Evolutionary conservation across 495 filamentous ascomycete genomes (phyloP).

Genomic region (Penicillium cinerascens): DNA sequence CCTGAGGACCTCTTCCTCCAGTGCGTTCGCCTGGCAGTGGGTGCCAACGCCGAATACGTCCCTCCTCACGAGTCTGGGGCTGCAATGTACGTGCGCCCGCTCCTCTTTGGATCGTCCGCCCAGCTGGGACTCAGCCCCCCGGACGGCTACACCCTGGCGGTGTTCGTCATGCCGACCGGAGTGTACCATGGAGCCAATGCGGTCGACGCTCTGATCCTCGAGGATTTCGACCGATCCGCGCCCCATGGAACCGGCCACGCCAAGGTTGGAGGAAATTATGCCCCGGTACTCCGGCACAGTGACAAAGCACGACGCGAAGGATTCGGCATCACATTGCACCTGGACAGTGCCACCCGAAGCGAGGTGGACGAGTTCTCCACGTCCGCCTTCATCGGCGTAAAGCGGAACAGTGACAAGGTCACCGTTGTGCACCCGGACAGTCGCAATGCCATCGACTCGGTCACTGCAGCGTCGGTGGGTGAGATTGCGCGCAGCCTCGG

Average conservation of each 20-base stretch:
- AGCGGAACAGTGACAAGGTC: constrained; percentile 49
- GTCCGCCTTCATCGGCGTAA: constrained; percentile 75
- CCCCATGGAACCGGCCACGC: constrained; percentile 51
- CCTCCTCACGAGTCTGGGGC: constrained; percentile 80
- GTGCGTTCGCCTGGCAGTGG: constrained; percentile 73
- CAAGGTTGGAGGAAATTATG: constrained; percentile 60
- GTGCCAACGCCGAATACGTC: constrained; percentile 81
- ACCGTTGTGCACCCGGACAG: constrained; percentile 78
- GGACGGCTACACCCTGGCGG: constrained; percentile 83
- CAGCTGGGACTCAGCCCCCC: constrained; percentile 79
- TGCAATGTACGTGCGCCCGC: constrained; percentile 82
- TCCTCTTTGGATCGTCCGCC: constrained; percentile 78
- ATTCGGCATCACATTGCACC: constrained; percentile 81
- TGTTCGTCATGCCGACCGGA: constrained; percentile 81
- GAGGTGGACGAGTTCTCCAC: constrained; percentile 92
- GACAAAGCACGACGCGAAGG: constrained; percentile 69
- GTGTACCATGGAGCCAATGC: constrained; percentile 86
- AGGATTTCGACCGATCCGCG: constrained; percentile 58
- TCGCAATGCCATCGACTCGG: constrained; percentile 75
- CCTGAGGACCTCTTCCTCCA: constrained; percentile 68
- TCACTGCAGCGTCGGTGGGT: constrained; percentile 69
- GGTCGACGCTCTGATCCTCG: constrained; percentile 72
- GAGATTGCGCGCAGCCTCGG: constrained; percentile 65
- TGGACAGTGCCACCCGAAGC: constrained; percentile 73
- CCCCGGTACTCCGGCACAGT: constrained; percentile 72